A percentile compares a stretch with the other conserved stretches of the same genome.
These are phyloP conservation scores for Leucocoprinus sp. DNA, from an alignment of 768 basidiomycete species.

Conservation along the genomic window DNA sequence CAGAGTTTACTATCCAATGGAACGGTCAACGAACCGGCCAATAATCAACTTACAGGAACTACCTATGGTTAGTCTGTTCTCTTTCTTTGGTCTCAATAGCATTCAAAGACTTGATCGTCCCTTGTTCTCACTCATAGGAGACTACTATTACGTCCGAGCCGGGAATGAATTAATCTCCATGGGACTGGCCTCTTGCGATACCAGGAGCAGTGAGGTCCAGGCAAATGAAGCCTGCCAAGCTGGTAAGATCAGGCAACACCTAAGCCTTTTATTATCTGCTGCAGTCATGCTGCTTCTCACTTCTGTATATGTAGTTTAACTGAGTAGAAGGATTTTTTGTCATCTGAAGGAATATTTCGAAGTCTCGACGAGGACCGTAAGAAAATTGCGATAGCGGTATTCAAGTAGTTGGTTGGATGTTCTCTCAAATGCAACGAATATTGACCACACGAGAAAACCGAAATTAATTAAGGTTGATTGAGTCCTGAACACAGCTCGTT, in stretches of 20 bases:
- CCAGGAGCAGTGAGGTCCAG: not conserved
- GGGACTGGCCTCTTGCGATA: conserved; percentile 32
- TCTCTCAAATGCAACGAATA: too few relatives aligned
- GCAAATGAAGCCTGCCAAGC: not conserved
- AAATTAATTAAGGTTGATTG: too few relatives aligned
- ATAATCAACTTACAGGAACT: conserved; percentile 53
- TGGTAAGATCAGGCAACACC: not conserved
- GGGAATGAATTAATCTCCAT: conserved; percentile 44
- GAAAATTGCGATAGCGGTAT: too few relatives aligned
- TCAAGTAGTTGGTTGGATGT: too few relatives aligned
- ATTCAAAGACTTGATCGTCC: not conserved
- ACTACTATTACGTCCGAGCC: conserved; percentile 54
- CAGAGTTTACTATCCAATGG: conserved; percentile 59
- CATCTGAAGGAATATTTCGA: too few relatives aligned
- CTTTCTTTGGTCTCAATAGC: not conserved
- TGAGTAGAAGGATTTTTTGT: too few relatives aligned
- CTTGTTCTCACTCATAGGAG: conserved; percentile 30
- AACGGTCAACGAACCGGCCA: conserved; percentile 50
- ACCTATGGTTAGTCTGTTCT: conserved; percentile 31
- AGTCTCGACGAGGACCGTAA: too few relatives aligned
- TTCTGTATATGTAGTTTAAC: not conserved
- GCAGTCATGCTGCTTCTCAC: not conserved
- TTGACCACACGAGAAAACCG: too few relatives aligned
- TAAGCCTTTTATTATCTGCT: not conserved
- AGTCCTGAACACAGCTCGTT: too few relatives aligned